A percentile compares a stretch with the other conserved stretches of the same genome.
These are phyloP conservation scores for Lactarius quietus DNA, from an alignment of 768 basidiomycete genomes.

Conservation along the genomic window DNA sequence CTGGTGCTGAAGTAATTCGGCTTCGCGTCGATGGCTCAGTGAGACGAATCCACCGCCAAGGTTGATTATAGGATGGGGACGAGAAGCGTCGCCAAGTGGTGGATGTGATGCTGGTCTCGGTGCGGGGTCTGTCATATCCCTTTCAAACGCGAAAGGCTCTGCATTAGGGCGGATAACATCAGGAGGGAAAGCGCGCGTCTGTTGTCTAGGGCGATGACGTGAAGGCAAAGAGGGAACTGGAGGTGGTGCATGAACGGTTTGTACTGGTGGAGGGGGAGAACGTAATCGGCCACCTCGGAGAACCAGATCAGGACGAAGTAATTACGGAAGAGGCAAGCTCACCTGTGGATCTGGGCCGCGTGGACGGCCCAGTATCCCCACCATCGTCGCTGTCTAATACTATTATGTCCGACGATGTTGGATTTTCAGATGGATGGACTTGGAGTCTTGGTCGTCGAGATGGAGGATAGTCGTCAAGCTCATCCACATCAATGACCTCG, in stretches of 20 bases:
- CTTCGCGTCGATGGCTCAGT: slow-evolving; percentile 31
- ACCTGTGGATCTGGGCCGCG: slow-evolving; percentile 12
- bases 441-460: slow-evolving; percentile 17
- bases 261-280: slow-evolving; percentile 26
- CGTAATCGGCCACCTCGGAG: slow-evolving; percentile 14
- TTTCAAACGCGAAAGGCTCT: slow-evolving; percentile 53
- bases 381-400: slow-evolving; percentile 44
- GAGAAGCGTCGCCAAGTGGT: slow-evolving; percentile 43
- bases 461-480: slow-evolving; percentile 33
- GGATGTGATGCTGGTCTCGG: slow-evolving; percentile 32
- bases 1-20: slow-evolving; percentile 19
- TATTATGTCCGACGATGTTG: slow-evolving; percentile 28
- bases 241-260: slow-evolving; percentile 36
- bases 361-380: slow-evolving; percentile 23
- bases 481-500: slow-evolving; percentile 46
- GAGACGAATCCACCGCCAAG: slow-evolving; percentile 63
- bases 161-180: slow-evolving; percentile 50
- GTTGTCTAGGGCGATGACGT: slow-evolving; percentile 34
- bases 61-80: slow-evolving; percentile 56
- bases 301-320: slow-evolving; percentile 1
- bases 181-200: slow-evolving; percentile 26
- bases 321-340: slow-evolving; percentile 27
- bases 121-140: slow-evolving; percentile 28
- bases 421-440: background rate
- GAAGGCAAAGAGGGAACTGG: slow-evolving; percentile 54